Percentiles rank a stretch among this genome's conserved stretches.
Evolutionary conservation across 208 protist genomes (phyloP).

Genomic region (Trypanosoma platydactyli): DNA sequence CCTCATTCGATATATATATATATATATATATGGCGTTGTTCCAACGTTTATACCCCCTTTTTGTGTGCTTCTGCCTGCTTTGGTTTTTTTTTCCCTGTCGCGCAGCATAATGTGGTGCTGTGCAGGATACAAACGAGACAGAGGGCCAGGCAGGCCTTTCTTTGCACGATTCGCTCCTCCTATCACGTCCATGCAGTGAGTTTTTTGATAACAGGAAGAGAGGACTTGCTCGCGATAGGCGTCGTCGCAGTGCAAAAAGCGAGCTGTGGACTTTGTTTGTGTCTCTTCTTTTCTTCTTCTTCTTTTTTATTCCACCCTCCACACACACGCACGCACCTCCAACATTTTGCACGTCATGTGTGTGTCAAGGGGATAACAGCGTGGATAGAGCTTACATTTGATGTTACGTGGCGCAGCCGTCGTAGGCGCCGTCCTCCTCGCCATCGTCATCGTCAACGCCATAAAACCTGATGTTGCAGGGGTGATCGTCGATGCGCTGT

Average conservation of each 20-base stretch:
- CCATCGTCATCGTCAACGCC: background rate
- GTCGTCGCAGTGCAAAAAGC: too few relatives aligned
- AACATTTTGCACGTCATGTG: background rate
- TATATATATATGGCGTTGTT: too few relatives aligned
- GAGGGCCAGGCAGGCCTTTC: too few relatives aligned
- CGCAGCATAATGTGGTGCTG: too few relatives aligned
- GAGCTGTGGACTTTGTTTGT: too few relatives aligned
- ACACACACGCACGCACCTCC: background rate
- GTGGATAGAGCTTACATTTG: background rate
- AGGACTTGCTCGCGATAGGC: too few relatives aligned
- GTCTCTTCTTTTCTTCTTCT: conserved; percentile 13
- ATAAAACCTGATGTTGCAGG: background rate
- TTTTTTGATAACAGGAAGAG: too few relatives aligned
- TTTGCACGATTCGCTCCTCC: too few relatives aligned
- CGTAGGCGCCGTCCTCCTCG: background rate
- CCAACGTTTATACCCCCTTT: too few relatives aligned
- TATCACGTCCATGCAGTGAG: too few relatives aligned
- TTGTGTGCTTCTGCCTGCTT: background rate
- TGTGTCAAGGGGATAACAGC: too few relatives aligned
- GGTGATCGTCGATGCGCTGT: background rate
- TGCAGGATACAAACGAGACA: too few relatives aligned
- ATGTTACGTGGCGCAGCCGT: background rate
- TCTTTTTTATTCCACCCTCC: background rate
- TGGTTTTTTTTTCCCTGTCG: background rate
- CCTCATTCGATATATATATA: conserved; percentile 11